Evolutionary conservation across 768 basidiomycete species (phyloP), one percentile per base, ranked within the genome.

Genomic region (Hemileccinum rubropunctum): DNA sequence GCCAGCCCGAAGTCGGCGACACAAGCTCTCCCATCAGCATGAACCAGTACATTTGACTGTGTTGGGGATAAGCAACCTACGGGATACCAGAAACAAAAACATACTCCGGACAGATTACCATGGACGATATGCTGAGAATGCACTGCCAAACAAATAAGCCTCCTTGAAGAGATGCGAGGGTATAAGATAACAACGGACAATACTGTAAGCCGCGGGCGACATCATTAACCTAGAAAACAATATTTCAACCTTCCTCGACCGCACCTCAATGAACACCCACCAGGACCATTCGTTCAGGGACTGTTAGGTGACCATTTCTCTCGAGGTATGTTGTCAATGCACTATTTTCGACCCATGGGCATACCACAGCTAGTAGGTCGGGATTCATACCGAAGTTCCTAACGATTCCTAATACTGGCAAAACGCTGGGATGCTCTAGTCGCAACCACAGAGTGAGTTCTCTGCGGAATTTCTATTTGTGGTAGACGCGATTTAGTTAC

Each of bases 1-100:
- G 45, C 43, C 42, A 55, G 14, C 12, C 52, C 52, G 34, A 55
- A 54, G n/a, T 46, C 52, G 6, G 20, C 37, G 11, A 54, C 45
- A 14, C 27, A 54, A 28, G 51, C 35, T 0, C 46, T 21, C 7
- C 17, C 42, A 23, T 20, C 3, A n/a, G n/a, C n/a, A n/a, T n/a
- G n/a, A 6, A 53, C 38, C 8, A 53, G 17, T 2, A 47, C 46
- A 15, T 54, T 54, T 11, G 36, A 37, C 36, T 45, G 14, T 32
- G n/a, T n/a, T n/a, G n/a, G n/a, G n/a, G n/a, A n/a, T n/a, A n/a
- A n/a, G n/a, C n/a, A n/a, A n/a, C n/a, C n/a, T n/a, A n/a, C n/a
- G n/a, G n/a, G n/a, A n/a, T n/a, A n/a, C n/a, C n/a, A n/a, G n/a
- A n/a, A n/a, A 15, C 23, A 20, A 17, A 18, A 8, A 32, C 36